Conservation (phyloP, 2,329 filamentous ascomycete genomes). For the Sporothrix brunneoviolacea region DNA sequence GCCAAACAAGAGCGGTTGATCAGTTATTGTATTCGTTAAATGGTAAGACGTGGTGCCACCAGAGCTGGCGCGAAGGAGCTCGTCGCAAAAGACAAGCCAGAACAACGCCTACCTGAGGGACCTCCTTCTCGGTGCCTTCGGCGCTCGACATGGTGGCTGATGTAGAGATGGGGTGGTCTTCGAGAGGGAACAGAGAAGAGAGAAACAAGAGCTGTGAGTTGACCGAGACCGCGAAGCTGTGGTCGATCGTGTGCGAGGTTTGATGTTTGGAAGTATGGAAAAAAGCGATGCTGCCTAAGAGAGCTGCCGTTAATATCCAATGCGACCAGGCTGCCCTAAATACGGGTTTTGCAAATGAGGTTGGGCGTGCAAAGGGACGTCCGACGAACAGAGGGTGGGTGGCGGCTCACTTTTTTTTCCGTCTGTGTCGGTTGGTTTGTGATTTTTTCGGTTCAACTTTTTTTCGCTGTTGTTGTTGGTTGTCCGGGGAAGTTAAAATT, state of each 20-base stretch:
- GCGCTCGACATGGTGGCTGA: conserved; percentile 26
- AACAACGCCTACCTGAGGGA: conserved; percentile 9
- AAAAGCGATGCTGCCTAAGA: neutral
- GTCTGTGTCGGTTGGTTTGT: conserved; percentile 2
- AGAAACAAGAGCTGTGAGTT: neutral
- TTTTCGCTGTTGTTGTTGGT: conserved; percentile 11
- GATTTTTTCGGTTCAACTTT: conserved; percentile 4
- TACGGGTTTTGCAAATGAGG: neutral
- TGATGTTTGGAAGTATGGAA: neutral
- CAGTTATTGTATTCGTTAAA: neutral
- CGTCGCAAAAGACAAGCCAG: neutral
- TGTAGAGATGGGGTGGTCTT: neutral
- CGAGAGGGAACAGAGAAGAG: too few relatives aligned
- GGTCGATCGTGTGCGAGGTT: neutral
- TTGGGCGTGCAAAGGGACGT: neutral
- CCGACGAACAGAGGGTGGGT: neutral
- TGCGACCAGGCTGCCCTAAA: neutral
- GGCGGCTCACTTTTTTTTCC: neutral
- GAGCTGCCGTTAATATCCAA: conserved; percentile 4
- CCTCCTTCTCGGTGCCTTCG: conserved; percentile 28
- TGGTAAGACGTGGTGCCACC: neutral
- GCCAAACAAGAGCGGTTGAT: neutral
- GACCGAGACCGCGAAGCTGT: too few relatives aligned
- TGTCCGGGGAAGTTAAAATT: conserved; percentile 16
- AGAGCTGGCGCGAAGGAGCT: neutral